phyloP scores from a whole-genome alignment of 1,284 basidiomycete genomes.

The Cerrena zonata region DNA sequence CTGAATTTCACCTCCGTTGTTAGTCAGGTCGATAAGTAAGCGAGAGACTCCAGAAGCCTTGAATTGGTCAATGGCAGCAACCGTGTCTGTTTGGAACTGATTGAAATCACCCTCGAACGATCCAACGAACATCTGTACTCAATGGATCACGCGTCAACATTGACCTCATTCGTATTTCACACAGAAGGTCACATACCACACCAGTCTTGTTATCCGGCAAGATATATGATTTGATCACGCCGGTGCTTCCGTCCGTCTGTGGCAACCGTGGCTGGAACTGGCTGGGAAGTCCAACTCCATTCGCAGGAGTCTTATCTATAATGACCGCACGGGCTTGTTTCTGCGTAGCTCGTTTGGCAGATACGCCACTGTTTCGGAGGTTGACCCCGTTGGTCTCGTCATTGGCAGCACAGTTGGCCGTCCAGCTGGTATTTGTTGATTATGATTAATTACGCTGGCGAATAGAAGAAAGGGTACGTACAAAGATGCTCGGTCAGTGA shows the following conservation, averaged over 20 bases:
- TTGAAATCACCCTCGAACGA: slow-evolving; percentile 46
- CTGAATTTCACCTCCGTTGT: slow-evolving; percentile 54
- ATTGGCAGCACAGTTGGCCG: slow-evolving; percentile 52
- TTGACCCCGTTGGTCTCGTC: slow-evolving; percentile 52
- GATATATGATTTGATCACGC: slow-evolving; percentile 56
- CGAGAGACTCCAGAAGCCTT: slow-evolving; percentile 42
- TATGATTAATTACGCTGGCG: neutral
- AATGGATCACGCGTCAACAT: neutral
- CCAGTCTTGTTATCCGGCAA: slow-evolving; percentile 55
- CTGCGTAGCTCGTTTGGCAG: slow-evolving; percentile 17
- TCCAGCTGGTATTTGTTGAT: slow-evolving; percentile 40
- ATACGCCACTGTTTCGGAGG: slow-evolving; percentile 23
- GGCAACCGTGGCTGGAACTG: slow-evolving; percentile 46
- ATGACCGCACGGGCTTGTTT: slow-evolving; percentile 36
- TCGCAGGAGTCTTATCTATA: slow-evolving; percentile 36
- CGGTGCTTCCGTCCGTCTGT: slow-evolving; percentile 39
- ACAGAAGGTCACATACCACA: slow-evolving; percentile 37
- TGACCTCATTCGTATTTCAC: slow-evolving; percentile 1
- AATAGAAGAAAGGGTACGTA: slow-evolving; percentile 27
- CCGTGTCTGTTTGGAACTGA: slow-evolving; percentile 50
- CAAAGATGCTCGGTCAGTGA: slow-evolving; percentile 51
- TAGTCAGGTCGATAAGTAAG: slow-evolving; percentile 54
- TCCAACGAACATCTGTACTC: slow-evolving; percentile 53
- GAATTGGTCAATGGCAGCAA: slow-evolving; percentile 42
- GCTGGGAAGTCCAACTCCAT: slow-evolving; percentile 43